phyloP scores from a whole-genome alignment of 345 rosid species.

The Pelargonium nanum region DNA sequence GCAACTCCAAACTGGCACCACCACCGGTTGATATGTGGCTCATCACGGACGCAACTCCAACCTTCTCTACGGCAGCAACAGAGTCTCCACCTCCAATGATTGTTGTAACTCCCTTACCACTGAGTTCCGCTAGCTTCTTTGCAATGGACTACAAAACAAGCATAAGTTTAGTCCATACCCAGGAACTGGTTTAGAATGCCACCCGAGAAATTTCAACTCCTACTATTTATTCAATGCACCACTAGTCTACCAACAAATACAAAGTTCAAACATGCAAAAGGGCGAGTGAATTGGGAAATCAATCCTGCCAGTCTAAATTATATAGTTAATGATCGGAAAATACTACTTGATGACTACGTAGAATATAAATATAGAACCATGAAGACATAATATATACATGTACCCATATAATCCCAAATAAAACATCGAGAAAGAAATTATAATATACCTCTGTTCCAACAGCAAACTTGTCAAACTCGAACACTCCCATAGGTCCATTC shows the following conservation, averaged over 20 bases:
- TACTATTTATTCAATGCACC: background rate
- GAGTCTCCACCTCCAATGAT: conserved; percentile 96
- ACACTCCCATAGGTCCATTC: conserved; percentile 99
- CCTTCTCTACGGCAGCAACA: conserved; percentile 92
- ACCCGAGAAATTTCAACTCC: background rate
- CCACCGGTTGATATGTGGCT: conserved; percentile 97
- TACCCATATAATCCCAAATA: background rate
- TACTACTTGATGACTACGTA: background rate
- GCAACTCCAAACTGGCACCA: conserved; percentile 90
- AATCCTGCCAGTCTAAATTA: background rate
- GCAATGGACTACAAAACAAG: conserved; percentile 51
- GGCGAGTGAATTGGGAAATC: background rate
- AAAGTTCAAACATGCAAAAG: background rate
- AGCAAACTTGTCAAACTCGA: conserved; percentile 82
- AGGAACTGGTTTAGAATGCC: no score
- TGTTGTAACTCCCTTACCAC: conserved; percentile 74
- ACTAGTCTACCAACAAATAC: background rate
- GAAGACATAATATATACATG: background rate
- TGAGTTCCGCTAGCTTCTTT: conserved; percentile 83
- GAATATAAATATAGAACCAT: background rate
- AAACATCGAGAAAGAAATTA: background rate
- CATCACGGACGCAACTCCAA: conserved; percentile 79
- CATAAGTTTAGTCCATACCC: background rate
- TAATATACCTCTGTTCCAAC: conserved; percentile 61
- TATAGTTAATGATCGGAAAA: background rate